Evolutionary conservation across 2,329 filamentous ascomycete species (phyloP).

Genomic region (Ramularia endophylla): DNA sequence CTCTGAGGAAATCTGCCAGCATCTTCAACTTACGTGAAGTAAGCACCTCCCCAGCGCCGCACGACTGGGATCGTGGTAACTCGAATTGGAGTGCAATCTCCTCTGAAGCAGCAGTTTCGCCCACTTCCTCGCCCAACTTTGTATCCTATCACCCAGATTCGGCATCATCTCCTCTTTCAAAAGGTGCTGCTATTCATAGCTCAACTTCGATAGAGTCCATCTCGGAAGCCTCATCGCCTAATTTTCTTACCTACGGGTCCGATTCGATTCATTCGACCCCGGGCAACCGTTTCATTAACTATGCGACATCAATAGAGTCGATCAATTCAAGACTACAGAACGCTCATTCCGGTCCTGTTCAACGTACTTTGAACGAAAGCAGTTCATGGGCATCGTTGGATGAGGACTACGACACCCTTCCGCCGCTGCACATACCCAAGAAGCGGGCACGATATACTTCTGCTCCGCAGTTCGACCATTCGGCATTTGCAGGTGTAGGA

Average conservation of each 20-base stretch:
- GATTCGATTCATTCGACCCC: conserved; percentile 10
- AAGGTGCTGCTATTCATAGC: too few species aligned
- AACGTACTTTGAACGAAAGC: conserved; percentile 2
- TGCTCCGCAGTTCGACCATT: background rate
- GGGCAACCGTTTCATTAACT: background rate
- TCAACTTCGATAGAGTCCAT: background rate
- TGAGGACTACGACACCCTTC: conserved; percentile 23
- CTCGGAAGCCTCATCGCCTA: conserved; percentile 4
- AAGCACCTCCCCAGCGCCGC: conserved; percentile 11
- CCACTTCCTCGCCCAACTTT: conserved; percentile 27
- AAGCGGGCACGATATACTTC: conserved; percentile 23
- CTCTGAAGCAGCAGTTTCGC: conserved; percentile 11
- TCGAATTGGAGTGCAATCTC: conserved; percentile 16
- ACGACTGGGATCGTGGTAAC: conserved; percentile 4
- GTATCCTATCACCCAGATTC: conserved; percentile 22
- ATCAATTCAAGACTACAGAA: conserved; percentile 26
- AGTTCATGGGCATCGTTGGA: conserved; percentile 21
- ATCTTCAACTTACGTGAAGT: conserved; percentile 13
- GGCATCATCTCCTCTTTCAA: conserved; percentile 1
- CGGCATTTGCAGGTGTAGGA: too few species aligned
- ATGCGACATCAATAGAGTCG: conserved; percentile 26
- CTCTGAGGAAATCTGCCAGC: conserved; percentile 11
- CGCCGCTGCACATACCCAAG: conserved; percentile 29
- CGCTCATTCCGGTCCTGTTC: conserved; percentile 10
- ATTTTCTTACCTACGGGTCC: conserved; percentile 4